Percentiles rank a stretch among this genome's conserved stretches.
Conservation (phyloP, 2,329 filamentous ascomycete genomes). For the Daldinia eschscholtzii region DNA sequence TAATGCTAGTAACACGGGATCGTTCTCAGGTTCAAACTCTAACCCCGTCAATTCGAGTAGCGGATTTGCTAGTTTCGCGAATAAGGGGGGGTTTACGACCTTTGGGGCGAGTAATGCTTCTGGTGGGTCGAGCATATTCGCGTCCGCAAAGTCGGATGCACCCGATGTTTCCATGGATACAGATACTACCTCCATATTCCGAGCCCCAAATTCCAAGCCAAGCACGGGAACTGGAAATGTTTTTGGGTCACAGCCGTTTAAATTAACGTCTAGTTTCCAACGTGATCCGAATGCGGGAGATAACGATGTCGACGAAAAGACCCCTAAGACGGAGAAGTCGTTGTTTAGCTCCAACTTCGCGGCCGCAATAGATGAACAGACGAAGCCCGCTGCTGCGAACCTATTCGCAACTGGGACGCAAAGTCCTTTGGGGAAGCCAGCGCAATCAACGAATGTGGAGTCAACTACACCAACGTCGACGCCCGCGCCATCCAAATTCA, state of each 20-base stretch:
- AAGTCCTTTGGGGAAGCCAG: constrained; percentile 43
- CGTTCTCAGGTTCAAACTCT: constrained; percentile 41
- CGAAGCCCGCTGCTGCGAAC: constrained; percentile 55
- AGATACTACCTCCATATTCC: constrained; percentile 55
- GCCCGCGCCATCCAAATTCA: constrained; percentile 62
- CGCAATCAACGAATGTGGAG: constrained; percentile 42
- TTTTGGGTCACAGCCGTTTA: constrained; percentile 71
- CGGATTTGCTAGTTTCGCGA: constrained; percentile 63
- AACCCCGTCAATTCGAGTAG: constrained; percentile 39
- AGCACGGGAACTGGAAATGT: constrained; percentile 49
- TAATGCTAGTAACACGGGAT: constrained; percentile 21
- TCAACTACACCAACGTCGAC: constrained; percentile 66
- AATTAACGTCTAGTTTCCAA: constrained; percentile 76
- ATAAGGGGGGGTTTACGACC: constrained; percentile 67
- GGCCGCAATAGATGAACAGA: constrained; percentile 65
- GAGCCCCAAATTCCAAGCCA: constrained; percentile 55
- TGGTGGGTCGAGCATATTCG: constrained; percentile 56
- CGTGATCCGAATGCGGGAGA: constrained; percentile 72
- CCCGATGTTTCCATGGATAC: constrained; percentile 54
- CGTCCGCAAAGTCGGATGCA: constrained; percentile 53
- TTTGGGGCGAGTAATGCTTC: constrained; percentile 54
- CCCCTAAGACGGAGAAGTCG: constrained; percentile 55
- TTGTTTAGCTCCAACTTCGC: constrained; percentile 74
- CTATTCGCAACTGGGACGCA: constrained; percentile 45
- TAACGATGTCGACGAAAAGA: constrained; percentile 60